Percentiles rank a stretch among this genome's conserved stretches.
Evolutionary conservation across 2,329 filamentous ascomycete species (phyloP).

Genomic region (Plectosphaerella plurivora): DNA sequence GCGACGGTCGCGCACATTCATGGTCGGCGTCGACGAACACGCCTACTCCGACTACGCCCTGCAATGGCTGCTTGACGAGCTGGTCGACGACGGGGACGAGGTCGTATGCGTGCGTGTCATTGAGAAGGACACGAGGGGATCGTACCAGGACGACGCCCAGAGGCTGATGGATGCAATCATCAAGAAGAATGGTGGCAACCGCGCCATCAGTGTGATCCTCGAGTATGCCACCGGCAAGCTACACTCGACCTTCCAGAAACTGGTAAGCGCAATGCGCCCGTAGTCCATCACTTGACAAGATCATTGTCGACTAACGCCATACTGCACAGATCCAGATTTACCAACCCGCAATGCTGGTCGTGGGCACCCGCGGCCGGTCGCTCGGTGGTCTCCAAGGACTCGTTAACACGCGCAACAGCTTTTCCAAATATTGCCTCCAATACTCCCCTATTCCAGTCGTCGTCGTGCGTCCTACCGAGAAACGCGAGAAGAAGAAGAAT

Average conservation of each 20-base stretch:
- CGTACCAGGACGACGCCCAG: conserved; percentile 71
- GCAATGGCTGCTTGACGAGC: conserved; percentile 86
- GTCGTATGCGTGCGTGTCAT: conserved; percentile 86
- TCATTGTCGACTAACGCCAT: neutral
- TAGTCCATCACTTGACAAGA: neutral
- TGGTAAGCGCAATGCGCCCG: conserved; percentile 52
- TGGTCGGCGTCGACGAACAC: conserved; percentile 88
- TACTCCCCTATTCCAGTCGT: conserved; percentile 92
- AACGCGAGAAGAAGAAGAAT: conserved; percentile 83
- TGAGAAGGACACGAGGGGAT: conserved; percentile 59
- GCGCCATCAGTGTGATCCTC: conserved; percentile 78
- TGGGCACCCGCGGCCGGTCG: conserved; percentile 81
- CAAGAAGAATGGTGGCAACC: conserved; percentile 71
- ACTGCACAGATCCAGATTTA: conserved; percentile 74
- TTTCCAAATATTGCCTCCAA: conserved; percentile 92
- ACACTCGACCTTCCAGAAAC: conserved; percentile 82
- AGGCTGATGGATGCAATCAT: conserved; percentile 72
- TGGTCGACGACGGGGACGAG: conserved; percentile 91
- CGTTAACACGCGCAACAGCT: conserved; percentile 72
- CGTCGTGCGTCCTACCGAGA: conserved; percentile 81
- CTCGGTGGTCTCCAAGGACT: conserved; percentile 82
- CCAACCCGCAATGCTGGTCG: conserved; percentile 85
- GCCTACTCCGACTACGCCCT: conserved; percentile 89
- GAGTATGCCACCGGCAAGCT: conserved; percentile 89
- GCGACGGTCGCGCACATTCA: conserved; percentile 78